phyloP scores from a whole-genome alignment of 176 grass and related monocot genomes.

The Cenchrus americanus region DNA sequence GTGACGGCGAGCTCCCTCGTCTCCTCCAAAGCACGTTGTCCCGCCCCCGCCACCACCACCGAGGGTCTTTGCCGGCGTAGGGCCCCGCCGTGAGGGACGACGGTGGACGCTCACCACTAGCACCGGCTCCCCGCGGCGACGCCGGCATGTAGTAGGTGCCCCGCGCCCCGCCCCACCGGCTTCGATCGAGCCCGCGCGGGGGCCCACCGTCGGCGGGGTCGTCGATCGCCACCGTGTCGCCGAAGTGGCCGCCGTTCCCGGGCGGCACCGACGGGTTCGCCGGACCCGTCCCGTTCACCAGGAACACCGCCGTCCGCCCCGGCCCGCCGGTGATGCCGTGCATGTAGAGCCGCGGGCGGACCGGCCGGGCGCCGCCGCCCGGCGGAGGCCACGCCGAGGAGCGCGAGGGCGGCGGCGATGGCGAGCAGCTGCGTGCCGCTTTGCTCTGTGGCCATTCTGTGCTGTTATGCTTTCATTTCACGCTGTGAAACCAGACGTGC shows the following conservation, averaged over 20 bases:
- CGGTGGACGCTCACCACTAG: background rate
- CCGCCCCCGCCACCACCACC: background rate
- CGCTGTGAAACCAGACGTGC: too few species aligned
- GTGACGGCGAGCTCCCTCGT: constrained; percentile 37
- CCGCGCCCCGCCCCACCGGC: constrained; percentile 22
- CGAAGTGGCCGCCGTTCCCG: background rate
- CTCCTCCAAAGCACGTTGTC: background rate
- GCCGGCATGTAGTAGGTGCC: constrained; percentile 31
- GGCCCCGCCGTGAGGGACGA: background rate
- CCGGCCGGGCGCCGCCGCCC: background rate
- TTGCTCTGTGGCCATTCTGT: background rate
- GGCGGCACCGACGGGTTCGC: background rate
- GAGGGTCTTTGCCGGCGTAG: background rate
- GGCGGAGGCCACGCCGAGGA: background rate
- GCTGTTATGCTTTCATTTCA: too few species aligned
- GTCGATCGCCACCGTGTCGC: background rate
- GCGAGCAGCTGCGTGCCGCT: background rate
- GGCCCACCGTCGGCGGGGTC: background rate
- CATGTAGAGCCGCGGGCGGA: constrained; percentile 39
- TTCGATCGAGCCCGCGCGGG: background rate
- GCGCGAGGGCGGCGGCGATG: background rate
- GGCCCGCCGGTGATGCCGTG: constrained; percentile 40
- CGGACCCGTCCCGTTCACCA: background rate
- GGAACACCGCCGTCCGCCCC: background rate
- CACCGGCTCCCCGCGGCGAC: background rate